Evolutionary conservation across 1,139 yeast species (phyloP).

Genomic region (Zygoascus meyerae): DNA sequence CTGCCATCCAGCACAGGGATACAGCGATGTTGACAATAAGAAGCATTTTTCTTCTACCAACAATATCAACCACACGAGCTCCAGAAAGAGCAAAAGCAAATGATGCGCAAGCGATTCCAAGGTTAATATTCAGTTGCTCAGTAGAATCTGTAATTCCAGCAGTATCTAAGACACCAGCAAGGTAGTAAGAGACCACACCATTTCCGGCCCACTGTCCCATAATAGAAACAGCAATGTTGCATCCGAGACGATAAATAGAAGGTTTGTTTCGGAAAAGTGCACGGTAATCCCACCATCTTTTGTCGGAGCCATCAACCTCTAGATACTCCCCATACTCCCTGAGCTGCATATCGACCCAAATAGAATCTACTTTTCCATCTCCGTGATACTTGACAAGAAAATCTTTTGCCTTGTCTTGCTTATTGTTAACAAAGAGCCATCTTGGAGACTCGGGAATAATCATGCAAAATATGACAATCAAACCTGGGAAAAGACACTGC

Average conservation of each 20-base stretch:
- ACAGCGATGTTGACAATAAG: conserved; percentile 11
- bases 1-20: conserved; percentile 16
- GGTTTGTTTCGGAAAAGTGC: conserved; percentile 34
- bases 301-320: conserved; percentile 16
- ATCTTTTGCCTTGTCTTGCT: conserved; percentile 42
- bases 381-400: conserved; percentile 23
- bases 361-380: conserved; percentile 19
- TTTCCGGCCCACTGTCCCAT: conserved; percentile 13
- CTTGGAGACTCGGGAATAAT: conserved; percentile 68
- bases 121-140: conserved; percentile 15
- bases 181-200: conserved; percentile 18
- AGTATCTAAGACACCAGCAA: conserved; percentile 16
- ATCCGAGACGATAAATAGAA: conserved; percentile 32
- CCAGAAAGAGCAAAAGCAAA: conserved; percentile 16
- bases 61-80: conserved; percentile 16
- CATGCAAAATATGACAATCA: conserved; percentile 50
- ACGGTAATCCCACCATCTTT: conserved; percentile 29
- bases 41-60: conserved; percentile 18
- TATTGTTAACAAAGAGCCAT: conserved; percentile 46
- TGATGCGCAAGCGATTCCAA: conserved; percentile 13
- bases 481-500: conserved; percentile 39
- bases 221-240: conserved; percentile 12
- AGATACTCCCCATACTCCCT: conserved; percentile 19
- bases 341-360: conserved; percentile 19
- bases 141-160: conserved; percentile 18